Evolutionary conservation across 345 rosid genomes (phyloP), one percentile per base, ranked within the genome.

Genomic region (Carallia pectinifolia): DNA sequence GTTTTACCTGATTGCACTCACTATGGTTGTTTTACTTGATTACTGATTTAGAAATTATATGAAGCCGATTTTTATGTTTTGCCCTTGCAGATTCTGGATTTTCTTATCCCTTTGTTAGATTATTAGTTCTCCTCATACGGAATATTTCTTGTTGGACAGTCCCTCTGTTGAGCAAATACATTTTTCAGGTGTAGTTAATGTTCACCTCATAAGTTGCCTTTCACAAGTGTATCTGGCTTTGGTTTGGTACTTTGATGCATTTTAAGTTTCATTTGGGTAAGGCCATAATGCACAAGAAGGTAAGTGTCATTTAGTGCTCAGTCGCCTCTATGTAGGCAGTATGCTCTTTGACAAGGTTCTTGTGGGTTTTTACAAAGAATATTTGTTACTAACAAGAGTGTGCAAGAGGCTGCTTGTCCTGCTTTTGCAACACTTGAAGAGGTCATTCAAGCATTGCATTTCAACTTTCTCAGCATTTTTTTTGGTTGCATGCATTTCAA

Each of bases 101-200:
- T 92, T 81, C 96, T 96, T 53, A 84, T 90, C 71, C 99, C 99
- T 68, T 88, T 96, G 64, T 83, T 96, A 74, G 91, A 92, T 80
- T 97, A 96, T 71, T 90, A 90, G 69, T 92, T 87, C 77, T 91
- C 97, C 90, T 96, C 66, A 92, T 92, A 58, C 84, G 96, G 77
- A 96, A 96, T 81, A 92, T 90, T 75, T 87, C 96, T 66, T 96
- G 99, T 71, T 96, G 99, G 99, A 96, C 98, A 12, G 82, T 92
- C 77, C 92, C 98, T 74, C 87, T 96, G 71, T 96, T 92, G 84
- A 92, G 99, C 82, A 96, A 96, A 83, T 90, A 85, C 77, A 85
- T 96, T 77, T 83, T 92, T 82, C 92, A 96, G 99, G 98, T 96
- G 81, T 69, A 71, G 66, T 53, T 30, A 48, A 65, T n/a, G 10